These are phyloP conservation scores for Lipomyces sp. DNA, from an alignment of 805 yeast genomes.

Conservation along the genomic window DNA sequence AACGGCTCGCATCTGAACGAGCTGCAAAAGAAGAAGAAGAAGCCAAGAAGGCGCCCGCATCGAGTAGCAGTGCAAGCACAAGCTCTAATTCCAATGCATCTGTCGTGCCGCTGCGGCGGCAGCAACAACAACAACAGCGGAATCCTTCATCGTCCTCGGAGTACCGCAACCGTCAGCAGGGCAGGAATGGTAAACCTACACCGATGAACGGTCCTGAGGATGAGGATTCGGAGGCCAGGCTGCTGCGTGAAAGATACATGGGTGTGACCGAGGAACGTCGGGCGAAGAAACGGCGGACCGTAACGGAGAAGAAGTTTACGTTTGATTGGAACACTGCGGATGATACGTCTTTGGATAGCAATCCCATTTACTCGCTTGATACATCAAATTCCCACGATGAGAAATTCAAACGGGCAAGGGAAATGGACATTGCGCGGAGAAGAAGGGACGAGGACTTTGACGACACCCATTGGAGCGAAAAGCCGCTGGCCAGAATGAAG, in stretches of 20 bases:
- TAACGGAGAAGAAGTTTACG: slow-evolving; percentile 45
- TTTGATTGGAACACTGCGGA: slow-evolving; percentile 70
- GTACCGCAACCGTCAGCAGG: too few relatives aligned
- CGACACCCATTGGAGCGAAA: slow-evolving; percentile 64
- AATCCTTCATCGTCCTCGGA: background rate
- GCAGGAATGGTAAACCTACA: too few relatives aligned
- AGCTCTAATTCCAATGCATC: too few relatives aligned
- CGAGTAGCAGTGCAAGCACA: too few relatives aligned
- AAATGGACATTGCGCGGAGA: slow-evolving; percentile 29
- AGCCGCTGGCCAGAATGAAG: slow-evolving; percentile 62
- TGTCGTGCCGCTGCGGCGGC: too few relatives aligned
- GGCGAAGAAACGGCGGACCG: slow-evolving; percentile 21
- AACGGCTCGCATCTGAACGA: slow-evolving; percentile 35
- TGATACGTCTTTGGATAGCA: slow-evolving; percentile 54
- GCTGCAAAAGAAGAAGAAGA: background rate
- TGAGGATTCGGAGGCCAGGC: slow-evolving; percentile 11
- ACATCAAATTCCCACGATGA: slow-evolving; percentile 10
- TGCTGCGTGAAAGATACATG: slow-evolving; percentile 25
- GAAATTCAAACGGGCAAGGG: slow-evolving; percentile 12
- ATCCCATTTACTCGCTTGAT: slow-evolving; percentile 41
- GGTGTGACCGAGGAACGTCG: slow-evolving; percentile 16
- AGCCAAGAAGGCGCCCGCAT: background rate
- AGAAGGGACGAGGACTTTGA: slow-evolving; percentile 34
- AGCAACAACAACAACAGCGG: background rate
- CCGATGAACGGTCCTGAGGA: background rate